Base-by-base conservation (phyloP, 2,329 filamentous ascomycete genomes). In the Colletotrichum destructivum region DNA sequence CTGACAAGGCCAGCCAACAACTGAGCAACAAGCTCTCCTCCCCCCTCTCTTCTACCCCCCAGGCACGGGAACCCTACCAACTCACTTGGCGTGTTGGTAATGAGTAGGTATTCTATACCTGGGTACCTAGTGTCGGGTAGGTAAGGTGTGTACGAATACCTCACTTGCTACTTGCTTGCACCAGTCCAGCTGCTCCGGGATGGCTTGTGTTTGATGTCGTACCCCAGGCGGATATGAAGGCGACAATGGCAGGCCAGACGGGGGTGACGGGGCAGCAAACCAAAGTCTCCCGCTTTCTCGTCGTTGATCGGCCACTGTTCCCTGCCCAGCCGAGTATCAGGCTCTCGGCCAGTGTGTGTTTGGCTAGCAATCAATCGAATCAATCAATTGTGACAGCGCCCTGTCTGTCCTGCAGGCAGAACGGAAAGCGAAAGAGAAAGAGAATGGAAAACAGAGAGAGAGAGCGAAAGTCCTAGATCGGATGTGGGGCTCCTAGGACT, bases 401-500 rank as follows among this genome's bases (percentile, higher is more conserved):
- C 47, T 70, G 56, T 35, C 21, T 49, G 31, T 49, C n/a, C n/a
- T 55, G 26, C 23, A 23, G 26, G 1, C 13, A 23, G 8, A 35
- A 35, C 31, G 31, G 31, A 35, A 35, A 16, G 38, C 55, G 38
- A 23, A 31, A 66, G 56, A 35, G 38, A 38, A 23, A 61, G 52
- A 66, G 40, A 23, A 11, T 15, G 16, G 15, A 4, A 21, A 35
- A 46, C 5, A 49, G 47, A 51, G 51, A 31, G 49, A 52, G 13
- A 52, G 49, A 35, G 35, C 35, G 40, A 60, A 69, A 69, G 65
- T 69, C 65, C 65, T 69, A 52, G 47, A 52, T 40, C 56, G 21
- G 64, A 49, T 59, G 65, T 71, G 69, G 69, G 69, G 69, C 69
- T 69, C 65, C 59, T 69, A 71, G 65, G 65, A 71, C 69, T 63